A percentile compares a stretch with the other conserved stretches of the same genome.
Conservation (phyloP, 148 eudicot genomes). For the Cornus controversa region DNA sequence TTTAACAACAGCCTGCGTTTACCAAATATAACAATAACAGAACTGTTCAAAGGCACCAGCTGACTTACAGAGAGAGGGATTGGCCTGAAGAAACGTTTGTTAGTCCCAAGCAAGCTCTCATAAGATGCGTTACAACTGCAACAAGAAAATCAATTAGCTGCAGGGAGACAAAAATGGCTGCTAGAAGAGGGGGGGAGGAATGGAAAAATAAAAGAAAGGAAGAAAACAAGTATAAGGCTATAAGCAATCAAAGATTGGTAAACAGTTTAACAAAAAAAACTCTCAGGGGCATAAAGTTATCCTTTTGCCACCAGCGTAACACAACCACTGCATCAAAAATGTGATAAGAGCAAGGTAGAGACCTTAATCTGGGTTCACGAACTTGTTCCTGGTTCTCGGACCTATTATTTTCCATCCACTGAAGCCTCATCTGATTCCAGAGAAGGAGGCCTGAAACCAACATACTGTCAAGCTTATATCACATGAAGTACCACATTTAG, state of each 20-base stretch:
- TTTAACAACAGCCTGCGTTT: constrained; percentile 7
- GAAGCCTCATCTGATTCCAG: constrained; percentile 73
- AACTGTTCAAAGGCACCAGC: neutral
- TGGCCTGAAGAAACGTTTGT: constrained; percentile 46
- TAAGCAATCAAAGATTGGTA: neutral
- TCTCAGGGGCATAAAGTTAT: too few species aligned
- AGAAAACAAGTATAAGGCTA: neutral
- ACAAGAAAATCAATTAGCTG: constrained; percentile 1
- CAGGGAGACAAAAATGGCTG: neutral
- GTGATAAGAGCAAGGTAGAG: neutral
- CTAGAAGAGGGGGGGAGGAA: neutral
- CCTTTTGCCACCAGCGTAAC: too few species aligned
- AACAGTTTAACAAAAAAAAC: neutral
- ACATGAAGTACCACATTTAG: constrained; percentile 1
- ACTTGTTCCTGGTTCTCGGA: constrained; percentile 26
- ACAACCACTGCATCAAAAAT: neutral
- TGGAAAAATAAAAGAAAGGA: neutral
- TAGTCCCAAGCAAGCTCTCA: constrained; percentile 60
- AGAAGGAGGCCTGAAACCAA: constrained; percentile 51
- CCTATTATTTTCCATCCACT: constrained; percentile 58
- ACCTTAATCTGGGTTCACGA: constrained; percentile 60
- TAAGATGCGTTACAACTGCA: constrained; percentile 60
- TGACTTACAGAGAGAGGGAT: constrained; percentile 68
- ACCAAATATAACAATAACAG: neutral
- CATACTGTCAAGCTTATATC: neutral